A percentile compares a stretch with the other conserved stretches of the same genome.
Conservation (phyloP, 83 land plant species). For the Thuja plicata region DNA sequence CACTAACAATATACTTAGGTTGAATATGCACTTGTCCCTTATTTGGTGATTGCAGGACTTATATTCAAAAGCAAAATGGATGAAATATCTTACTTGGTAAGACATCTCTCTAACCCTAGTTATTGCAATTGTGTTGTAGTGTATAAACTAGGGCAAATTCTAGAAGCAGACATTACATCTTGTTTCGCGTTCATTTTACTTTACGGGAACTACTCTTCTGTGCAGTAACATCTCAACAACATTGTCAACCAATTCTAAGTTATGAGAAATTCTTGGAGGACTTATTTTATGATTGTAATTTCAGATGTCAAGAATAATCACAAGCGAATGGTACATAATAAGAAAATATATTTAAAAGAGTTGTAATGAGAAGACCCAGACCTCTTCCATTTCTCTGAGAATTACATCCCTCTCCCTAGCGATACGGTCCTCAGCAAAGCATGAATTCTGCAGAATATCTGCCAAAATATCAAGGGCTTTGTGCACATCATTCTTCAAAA, state of each 20-base stretch:
- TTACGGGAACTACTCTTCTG: neutral
- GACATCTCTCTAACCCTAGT: no score
- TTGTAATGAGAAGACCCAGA: slow-evolving; percentile 16
- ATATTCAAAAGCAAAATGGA: no score
- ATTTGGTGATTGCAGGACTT: no score
- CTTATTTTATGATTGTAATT: neutral
- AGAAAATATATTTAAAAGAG: neutral
- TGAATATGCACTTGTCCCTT: no score
- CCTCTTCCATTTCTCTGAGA: slow-evolving; percentile 96
- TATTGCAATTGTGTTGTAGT: no score
- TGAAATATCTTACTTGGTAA: no score
- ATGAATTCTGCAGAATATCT: slow-evolving; percentile 90
- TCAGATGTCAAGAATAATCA: neutral
- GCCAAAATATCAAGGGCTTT: slow-evolving; percentile 77
- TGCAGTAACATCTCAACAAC: neutral
- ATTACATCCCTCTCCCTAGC: slow-evolving; percentile 86
- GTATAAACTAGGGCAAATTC: no score
- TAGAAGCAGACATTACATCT: no score
- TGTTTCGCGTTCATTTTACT: neutral
- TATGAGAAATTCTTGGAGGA: neutral
- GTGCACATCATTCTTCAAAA: slow-evolving; percentile 67
- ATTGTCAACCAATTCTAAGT: neutral
- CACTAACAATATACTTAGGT: no score
- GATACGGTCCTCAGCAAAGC: slow-evolving; percentile 63
- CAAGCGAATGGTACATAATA: neutral